These are phyloP conservation scores for Sugiyamaella castrensis DNA, from an alignment of 1,139 yeast species.

Conservation along the genomic window DNA sequence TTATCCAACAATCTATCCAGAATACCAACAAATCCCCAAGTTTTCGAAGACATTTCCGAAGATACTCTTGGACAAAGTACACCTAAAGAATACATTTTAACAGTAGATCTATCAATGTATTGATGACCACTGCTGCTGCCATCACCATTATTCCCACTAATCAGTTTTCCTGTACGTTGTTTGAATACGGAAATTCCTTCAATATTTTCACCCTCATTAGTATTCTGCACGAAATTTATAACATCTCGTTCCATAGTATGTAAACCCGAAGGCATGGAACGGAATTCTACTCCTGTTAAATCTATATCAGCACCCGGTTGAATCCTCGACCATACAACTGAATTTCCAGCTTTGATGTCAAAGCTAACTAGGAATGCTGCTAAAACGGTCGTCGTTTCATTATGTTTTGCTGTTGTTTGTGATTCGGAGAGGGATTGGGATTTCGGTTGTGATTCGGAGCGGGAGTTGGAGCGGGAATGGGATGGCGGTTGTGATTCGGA, in stretches of 20 bases:
- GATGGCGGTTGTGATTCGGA: too few species aligned
- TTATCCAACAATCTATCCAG: constrained; percentile 45
- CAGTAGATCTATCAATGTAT: constrained; percentile 20
- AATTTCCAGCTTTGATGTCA: constrained; percentile 61
- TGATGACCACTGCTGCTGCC: background rate
- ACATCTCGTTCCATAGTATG: constrained; percentile 59
- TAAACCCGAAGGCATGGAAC: constrained; percentile 79
- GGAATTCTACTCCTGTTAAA: constrained; percentile 52
- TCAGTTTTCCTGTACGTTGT: constrained; percentile 35
- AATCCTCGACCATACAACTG: constrained; percentile 51
- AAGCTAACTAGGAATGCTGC: constrained; percentile 61
- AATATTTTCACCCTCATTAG: constrained; percentile 13
- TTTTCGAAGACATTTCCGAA: constrained; percentile 32
- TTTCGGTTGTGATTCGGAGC: too few species aligned
- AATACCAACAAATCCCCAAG: constrained; percentile 56
- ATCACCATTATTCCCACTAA: background rate
- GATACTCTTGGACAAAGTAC: constrained; percentile 25
- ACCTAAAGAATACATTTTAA: constrained; percentile 36
- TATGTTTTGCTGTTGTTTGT: background rate
- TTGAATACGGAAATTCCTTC: constrained; percentile 52
- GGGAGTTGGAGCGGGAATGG: too few species aligned
- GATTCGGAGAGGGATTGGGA: too few species aligned
- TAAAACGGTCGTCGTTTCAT: constrained; percentile 5
- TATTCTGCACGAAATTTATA: constrained; percentile 46
- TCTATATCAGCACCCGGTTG: constrained; percentile 24